Conservation (phyloP, 139 green algal genomes). For the Chlorella sp. region DNA sequence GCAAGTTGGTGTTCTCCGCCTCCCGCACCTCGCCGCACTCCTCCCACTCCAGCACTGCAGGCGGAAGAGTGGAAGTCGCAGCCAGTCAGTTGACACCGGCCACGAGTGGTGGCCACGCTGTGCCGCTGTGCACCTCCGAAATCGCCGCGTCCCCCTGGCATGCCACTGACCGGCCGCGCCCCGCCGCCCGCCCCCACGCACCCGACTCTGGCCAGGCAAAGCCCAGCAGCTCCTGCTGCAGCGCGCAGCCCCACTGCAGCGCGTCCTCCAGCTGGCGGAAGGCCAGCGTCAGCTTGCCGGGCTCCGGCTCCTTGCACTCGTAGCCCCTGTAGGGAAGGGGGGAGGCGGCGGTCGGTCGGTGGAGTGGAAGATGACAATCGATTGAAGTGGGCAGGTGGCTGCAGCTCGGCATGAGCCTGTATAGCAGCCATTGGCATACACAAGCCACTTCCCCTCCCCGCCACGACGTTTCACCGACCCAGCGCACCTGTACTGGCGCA, state of each 20-base stretch:
- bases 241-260: conserved; percentile 48
- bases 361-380: too few species aligned
- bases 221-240: conserved; percentile 76
- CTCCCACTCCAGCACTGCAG: conserved; percentile 58
- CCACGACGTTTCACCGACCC: too few species aligned
- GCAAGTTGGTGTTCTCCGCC: conserved; percentile 22
- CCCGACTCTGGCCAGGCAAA: conserved; percentile 65
- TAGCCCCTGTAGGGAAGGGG: conserved; percentile 56
- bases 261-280: conserved; percentile 57
- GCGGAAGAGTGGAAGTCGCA: too few species aligned
- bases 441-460: too few species aligned
- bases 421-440: too few species aligned
- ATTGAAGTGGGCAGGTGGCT: too few species aligned
- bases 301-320: conserved; percentile 89
- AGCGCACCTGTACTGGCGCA: conserved; percentile 52
- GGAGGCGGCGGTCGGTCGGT: not conserved
- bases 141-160: too few species aligned
- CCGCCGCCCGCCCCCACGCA: not conserved
- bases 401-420: too few species aligned
- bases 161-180: too few species aligned
- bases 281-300: conserved; percentile 55
- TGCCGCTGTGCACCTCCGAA: too few species aligned
- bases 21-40: conserved; percentile 53
- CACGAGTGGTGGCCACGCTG: too few species aligned
- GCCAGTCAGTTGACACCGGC: too few species aligned